These are phyloP conservation scores for Xylaria grammica DNA, from an alignment of 495 filamentous ascomycete genomes.

Conservation along the genomic window DNA sequence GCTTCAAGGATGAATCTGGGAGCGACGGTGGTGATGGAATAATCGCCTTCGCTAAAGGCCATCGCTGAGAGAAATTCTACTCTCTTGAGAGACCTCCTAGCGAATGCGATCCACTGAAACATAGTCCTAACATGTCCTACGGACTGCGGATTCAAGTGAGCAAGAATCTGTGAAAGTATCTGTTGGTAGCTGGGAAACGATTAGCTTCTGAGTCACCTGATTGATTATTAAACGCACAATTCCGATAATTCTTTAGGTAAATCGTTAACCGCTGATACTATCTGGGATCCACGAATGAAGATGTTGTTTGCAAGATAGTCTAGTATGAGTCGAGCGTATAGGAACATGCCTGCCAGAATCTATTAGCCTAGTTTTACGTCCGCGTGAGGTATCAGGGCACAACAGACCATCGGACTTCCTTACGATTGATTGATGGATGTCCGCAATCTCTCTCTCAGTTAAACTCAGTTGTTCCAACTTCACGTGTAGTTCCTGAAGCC, in stretches of 20 bases:
- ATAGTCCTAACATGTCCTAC: background rate
- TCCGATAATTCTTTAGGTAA: background rate
- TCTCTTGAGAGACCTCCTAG: background rate
- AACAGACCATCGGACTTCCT: background rate
- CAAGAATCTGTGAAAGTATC: background rate
- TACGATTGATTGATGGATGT: background rate
- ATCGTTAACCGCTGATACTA: background rate
- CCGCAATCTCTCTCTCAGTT: background rate
- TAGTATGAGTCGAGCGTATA: slow-evolving; percentile 2
- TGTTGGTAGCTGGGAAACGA: background rate
- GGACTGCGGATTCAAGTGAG: background rate
- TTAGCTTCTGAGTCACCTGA: background rate
- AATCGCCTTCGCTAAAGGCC: background rate
- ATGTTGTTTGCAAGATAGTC: slow-evolving; percentile 1
- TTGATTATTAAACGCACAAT: background rate
- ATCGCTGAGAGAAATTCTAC: background rate
- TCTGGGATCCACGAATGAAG: background rate
- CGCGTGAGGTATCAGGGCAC: background rate
- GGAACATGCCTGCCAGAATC: background rate
- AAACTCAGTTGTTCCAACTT: background rate
- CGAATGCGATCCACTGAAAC: background rate
- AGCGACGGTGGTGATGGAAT: background rate
- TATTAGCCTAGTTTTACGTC: background rate
- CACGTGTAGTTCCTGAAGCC: background rate
- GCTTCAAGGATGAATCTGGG: background rate